Conservation (phyloP, 768 basidiomycete species). For the Phallus indusiatus region DNA sequence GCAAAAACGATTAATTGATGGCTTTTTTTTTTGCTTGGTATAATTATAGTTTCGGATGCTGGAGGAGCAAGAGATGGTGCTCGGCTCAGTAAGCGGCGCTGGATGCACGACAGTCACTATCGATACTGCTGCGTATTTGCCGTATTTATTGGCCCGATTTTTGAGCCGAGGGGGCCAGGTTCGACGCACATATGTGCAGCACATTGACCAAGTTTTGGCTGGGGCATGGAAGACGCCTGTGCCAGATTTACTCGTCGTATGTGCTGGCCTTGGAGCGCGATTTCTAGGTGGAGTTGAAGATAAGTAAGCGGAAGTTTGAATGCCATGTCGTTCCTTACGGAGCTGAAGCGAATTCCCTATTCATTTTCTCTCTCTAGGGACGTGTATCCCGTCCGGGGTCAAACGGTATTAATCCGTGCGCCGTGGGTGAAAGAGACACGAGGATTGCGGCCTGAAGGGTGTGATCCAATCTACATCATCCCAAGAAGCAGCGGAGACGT, state of each 20-base stretch:
- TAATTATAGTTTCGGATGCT: slow-evolving; percentile 28
- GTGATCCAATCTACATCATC: slow-evolving; percentile 45
- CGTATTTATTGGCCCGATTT: slow-evolving; percentile 55
- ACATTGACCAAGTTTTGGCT: slow-evolving; percentile 61
- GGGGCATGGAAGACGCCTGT: slow-evolving; percentile 32
- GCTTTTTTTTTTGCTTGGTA: slow-evolving; percentile 39
- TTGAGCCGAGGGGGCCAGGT: slow-evolving; percentile 49
- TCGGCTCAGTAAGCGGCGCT: slow-evolving; percentile 37
- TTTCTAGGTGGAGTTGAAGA: slow-evolving; percentile 45
- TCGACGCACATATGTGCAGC: slow-evolving; percentile 52
- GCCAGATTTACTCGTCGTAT: slow-evolving; percentile 54
- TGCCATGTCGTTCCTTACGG: background rate
- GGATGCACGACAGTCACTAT: slow-evolving; percentile 63
- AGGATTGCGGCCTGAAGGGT: slow-evolving; percentile 14
- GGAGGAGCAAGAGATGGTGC: slow-evolving; percentile 30
- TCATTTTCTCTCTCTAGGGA: slow-evolving; percentile 13
- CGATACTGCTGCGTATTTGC: slow-evolving; percentile 52
- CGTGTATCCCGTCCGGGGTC: slow-evolving; percentile 38
- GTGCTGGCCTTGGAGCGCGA: slow-evolving; percentile 55
- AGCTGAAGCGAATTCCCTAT: background rate
- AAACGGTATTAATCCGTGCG: slow-evolving; percentile 63
- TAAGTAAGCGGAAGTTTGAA: slow-evolving; percentile 14
- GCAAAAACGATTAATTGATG: slow-evolving; percentile 9
- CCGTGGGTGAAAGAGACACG: slow-evolving; percentile 42
- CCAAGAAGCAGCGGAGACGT: slow-evolving; percentile 52